Evolutionary conservation across 129 eudicot genomes (phyloP).

Genomic region (Escallonia herrerae): DNA sequence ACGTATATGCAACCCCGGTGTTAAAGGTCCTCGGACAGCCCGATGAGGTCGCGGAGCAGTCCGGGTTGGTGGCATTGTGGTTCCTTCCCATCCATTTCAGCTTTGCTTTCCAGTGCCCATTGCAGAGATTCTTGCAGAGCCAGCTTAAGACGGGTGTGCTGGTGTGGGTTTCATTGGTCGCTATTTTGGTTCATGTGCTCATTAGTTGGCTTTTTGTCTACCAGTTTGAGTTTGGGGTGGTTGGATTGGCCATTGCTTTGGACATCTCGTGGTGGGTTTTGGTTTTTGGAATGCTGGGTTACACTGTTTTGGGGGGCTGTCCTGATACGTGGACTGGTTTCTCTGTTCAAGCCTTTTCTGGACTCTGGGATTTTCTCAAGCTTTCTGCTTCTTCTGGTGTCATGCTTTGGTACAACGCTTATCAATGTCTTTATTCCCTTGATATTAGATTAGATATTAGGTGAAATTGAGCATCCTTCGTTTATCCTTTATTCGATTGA

Average conservation of each 20-base stretch:
- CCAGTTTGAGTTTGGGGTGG: conserved; percentile 37
- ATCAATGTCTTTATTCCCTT: no score
- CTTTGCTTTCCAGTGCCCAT: conserved; percentile 66
- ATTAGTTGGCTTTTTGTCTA: conserved; percentile 42
- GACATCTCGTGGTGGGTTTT: conserved; percentile 71
- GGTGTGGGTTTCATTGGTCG: conserved; percentile 54
- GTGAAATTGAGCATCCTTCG: no score
- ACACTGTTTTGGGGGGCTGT: conserved; percentile 58
- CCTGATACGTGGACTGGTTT: conserved; percentile 81
- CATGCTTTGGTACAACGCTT: conserved; percentile 65
- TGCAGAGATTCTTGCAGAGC: conserved; percentile 69
- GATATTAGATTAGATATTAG: no score
- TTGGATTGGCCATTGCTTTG: conserved; percentile 51
- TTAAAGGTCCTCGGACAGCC: conserved; percentile 48
- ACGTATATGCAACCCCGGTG: conserved; percentile 51
- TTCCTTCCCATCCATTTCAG: conserved; percentile 74
- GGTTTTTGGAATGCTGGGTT: conserved; percentile 35
- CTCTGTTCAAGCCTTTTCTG: conserved; percentile 72
- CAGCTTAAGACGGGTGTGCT: conserved; percentile 51
- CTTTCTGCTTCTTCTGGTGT: conserved; percentile 85
- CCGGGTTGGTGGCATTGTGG: conserved; percentile 61
- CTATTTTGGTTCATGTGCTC: conserved; percentile 36
- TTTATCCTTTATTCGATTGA: no score
- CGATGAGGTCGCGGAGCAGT: conserved; percentile 45
- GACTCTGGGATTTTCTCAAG: conserved; percentile 68